phyloP scores from a whole-genome alignment of 164 flowering plant genomes.

The Annona squamosa region DNA sequence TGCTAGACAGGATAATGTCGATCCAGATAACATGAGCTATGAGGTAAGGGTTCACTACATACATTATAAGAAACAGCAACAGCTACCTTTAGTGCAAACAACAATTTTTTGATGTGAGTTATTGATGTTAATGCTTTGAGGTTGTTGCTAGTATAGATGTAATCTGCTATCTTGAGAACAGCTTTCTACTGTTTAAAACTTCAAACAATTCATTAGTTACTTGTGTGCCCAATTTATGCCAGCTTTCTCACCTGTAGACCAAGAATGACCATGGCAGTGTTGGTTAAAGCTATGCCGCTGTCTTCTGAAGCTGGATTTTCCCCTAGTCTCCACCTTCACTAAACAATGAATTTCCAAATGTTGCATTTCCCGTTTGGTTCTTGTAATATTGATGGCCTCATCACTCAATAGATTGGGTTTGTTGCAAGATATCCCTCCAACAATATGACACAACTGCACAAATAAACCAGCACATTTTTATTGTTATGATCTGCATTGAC shows the following conservation, averaged over 20 bases:
- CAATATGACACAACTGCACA: neutral
- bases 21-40: constrained; percentile 34
- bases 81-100: too few relatives aligned
- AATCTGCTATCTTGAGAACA: neutral
- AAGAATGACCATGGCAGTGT: neutral
- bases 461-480: too few relatives aligned
- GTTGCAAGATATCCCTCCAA: neutral
- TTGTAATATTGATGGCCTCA: neutral
- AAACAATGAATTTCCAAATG: neutral
- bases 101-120: neutral
- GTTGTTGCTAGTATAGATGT: neutral
- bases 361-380: neutral
- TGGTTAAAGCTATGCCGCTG: neutral
- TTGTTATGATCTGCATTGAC: too few relatives aligned
- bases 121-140: neutral
- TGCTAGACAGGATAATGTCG: constrained; percentile 27
- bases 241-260: neutral
- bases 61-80: neutral
- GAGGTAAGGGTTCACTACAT: constrained; percentile 20
- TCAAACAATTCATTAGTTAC: neutral
- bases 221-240: neutral
- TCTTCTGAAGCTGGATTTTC: neutral
- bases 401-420: neutral
- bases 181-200: neutral
- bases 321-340: neutral